These are phyloP conservation scores for Fibroporia radiculosa DNA, from an alignment of 768 basidiomycete species.

Conservation along the genomic window DNA sequence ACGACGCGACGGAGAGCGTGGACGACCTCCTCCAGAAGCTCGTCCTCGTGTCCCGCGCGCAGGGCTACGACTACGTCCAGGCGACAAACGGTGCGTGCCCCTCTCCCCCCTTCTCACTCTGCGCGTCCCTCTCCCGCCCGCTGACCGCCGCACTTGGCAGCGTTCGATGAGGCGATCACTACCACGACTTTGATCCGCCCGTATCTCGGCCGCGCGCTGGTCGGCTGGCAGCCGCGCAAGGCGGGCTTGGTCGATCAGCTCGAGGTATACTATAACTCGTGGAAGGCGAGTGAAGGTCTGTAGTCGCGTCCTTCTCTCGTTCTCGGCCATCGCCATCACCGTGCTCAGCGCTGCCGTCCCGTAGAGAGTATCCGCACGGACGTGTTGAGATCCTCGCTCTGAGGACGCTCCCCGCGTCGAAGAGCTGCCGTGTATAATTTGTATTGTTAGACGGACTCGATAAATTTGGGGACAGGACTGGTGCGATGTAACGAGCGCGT, in stretches of 20 bases:
- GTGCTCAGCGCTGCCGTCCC: background rate
- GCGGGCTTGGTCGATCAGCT: constrained; percentile 35
- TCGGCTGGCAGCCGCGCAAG: constrained; percentile 38
- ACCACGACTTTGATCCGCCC: constrained; percentile 28
- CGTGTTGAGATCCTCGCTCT: no score
- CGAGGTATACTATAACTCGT: constrained; percentile 33
- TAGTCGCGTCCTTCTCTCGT: background rate
- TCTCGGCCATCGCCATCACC: background rate
- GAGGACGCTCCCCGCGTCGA: no score
- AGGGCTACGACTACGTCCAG: constrained; percentile 25
- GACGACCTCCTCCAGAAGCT: constrained; percentile 33
- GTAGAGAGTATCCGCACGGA: no score
- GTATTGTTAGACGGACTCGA: no score
- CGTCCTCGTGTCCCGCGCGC: constrained; percentile 29
- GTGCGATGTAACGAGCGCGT: no score
- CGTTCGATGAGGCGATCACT: constrained; percentile 27
- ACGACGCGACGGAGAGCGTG: constrained; percentile 31
- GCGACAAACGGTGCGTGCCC: constrained; percentile 30
- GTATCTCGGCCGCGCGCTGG: constrained; percentile 32
- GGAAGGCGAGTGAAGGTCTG: constrained; percentile 16
- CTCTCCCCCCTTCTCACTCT: background rate
- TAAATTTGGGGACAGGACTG: no score
- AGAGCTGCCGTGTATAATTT: no score
- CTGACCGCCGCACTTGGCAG: constrained; percentile 14
- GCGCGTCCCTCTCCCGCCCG: background rate